Evolutionary conservation across 1,284 basidiomycete genomes (phyloP).

Genomic region (Trichosporon ovoides): DNA sequence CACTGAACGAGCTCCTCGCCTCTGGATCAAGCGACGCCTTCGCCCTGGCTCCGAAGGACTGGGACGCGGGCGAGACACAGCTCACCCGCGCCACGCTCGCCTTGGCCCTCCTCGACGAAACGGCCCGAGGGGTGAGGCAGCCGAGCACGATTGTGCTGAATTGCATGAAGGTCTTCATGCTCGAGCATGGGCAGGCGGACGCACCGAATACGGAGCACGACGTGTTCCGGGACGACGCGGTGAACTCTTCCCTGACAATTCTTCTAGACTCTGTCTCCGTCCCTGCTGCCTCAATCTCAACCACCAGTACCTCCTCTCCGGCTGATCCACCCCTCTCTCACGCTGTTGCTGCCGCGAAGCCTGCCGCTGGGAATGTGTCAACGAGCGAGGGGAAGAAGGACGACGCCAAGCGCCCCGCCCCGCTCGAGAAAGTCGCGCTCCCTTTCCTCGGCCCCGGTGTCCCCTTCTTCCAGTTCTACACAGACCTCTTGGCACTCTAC

Average conservation of each 20-base stretch:
- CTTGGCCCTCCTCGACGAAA: conserved; percentile 46
- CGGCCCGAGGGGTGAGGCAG: background rate
- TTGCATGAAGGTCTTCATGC: conserved; percentile 91
- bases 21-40: conserved; percentile 71
- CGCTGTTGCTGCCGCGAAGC: background rate
- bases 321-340: background rate
- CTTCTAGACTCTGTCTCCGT: conserved; percentile 51
- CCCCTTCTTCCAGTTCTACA: conserved; percentile 92
- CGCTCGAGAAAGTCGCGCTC: conserved; percentile 59
- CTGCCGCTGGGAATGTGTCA: background rate
- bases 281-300: background rate
- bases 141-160: conserved; percentile 56
- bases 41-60: conserved; percentile 60
- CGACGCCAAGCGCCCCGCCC: conserved; percentile 8
- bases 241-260: conserved; percentile 58
- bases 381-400: conserved; percentile 23
- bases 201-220: conserved; percentile 53
- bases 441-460: conserved; percentile 59
- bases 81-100: conserved; percentile 64
- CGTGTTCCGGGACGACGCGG: conserved; percentile 52
- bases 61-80: conserved; percentile 78
- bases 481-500: conserved; percentile 82
- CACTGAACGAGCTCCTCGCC: conserved; percentile 74
- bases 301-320: background rate
- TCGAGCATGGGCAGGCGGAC: conserved; percentile 60